Evolutionary conservation across 106 monocot species (phyloP), one percentile per base, ranked within the genome.

Genomic region (Allium sativum): DNA sequence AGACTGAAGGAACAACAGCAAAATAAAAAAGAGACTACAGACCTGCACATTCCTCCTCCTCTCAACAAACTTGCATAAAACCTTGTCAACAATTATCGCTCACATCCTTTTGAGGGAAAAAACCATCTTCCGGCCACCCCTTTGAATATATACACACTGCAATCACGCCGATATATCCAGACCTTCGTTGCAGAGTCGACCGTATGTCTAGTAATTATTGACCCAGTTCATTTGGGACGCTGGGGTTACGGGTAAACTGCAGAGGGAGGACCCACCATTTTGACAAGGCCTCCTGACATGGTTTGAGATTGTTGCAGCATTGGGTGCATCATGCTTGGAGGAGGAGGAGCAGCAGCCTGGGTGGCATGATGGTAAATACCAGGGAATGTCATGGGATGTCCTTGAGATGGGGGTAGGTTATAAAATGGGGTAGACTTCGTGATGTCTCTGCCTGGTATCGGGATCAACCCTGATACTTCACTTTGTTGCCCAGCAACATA

Each of bases 401-500:
- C 72, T 40, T 64, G 72, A 8, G 71, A 9, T 41, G 70, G 70
- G 18, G n/a, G n/a, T n/a, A 48, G n/a, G n/a, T n/a, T n/a, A n/a
- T n/a, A n/a, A n/a, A 72, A 72, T 40, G 72, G 64, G 64, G 56
- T 62, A 19, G 56, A 12, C 40, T 72, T 62, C 9, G 72, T 41
- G 40, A 72, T 55, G 41, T 56, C 56, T 40, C 72, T 45, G 13
- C 53, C 56, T 6, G 55, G 56, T 46, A 64, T 55, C 6, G 72
- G 20, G 19, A 72, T 64, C 72, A 62, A 72, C n/a, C 61, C 53
- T 9, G 72, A 72, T 12, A 54, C 72, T 42, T 72, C 72, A 48
- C 47, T 41, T 79, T 84, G 81, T 65, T 88, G 92, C 60, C 84
- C 92, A 10, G 81, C 21, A 12, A 84, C 72, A 70, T 82, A 88